Conservation (phyloP, 768 basidiomycete genomes). For the Hydnum rufescens region DNA sequence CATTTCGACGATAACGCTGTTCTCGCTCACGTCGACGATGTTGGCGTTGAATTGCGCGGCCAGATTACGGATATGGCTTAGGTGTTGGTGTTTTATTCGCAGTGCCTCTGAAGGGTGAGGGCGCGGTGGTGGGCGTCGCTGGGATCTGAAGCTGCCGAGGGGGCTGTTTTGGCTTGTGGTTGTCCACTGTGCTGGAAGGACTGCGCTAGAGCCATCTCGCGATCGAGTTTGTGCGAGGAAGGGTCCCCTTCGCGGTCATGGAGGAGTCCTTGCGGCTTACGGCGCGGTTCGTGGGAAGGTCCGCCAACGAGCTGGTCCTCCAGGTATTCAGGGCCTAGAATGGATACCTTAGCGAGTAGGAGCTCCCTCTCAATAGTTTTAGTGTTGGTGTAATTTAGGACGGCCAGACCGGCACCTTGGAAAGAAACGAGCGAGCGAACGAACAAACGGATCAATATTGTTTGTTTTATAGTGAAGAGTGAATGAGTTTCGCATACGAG, state of each 20-base stretch:
- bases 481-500: conserved; percentile 37
- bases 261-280: conserved; percentile 9
- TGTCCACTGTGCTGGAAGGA: conserved; percentile 41
- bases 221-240: conserved; percentile 32
- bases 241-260: conserved; percentile 9
- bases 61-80: conserved; percentile 72
- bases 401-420: conserved; percentile 97
- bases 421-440: not conserved
- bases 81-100: conserved; percentile 70
- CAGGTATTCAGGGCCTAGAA: conserved; percentile 91
- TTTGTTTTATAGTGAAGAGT: too few species aligned
- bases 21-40: conserved; percentile 86
- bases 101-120: conserved; percentile 67
- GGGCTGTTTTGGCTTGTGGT: conserved; percentile 20
- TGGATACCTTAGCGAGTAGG: conserved; percentile 88
- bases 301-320: conserved; percentile 78
- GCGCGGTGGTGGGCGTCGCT: too few species aligned
- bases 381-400: conserved; percentile 92
- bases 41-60: conserved; percentile 78
- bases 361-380: conserved; percentile 82
- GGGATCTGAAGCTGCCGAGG: conserved; percentile 12
- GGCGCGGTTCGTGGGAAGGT: conserved; percentile 60
- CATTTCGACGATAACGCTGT: conserved; percentile 87
- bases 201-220: conserved; percentile 52
- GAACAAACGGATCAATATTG: not conserved